Conservation (phyloP, 129 eudicot species). For the Pittosporum tobira region DNA sequence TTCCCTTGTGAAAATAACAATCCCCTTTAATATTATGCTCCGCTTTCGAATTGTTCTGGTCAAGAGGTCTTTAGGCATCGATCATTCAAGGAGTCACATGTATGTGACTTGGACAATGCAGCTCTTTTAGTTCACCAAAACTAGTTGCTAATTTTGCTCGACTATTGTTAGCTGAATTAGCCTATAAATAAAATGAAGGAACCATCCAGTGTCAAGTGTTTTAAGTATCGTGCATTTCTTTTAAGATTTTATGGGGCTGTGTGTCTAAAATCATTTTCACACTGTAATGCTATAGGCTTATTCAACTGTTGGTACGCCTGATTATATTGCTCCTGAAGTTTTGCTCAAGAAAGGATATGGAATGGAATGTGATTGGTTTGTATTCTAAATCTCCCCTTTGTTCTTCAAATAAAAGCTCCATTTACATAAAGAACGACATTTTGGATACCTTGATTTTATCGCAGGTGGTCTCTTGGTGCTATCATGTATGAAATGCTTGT, state of each 20-base stretch:
- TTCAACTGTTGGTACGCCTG: conserved; percentile 99
- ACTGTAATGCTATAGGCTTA: conserved; percentile 59
- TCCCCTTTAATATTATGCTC: background rate
- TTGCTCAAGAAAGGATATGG: conserved; percentile 95
- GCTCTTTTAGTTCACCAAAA: background rate
- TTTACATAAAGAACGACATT: background rate
- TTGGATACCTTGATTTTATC: conserved; percentile 8
- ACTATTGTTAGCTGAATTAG: background rate
- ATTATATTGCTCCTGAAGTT: conserved; percentile 98
- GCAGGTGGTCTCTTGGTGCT: conserved; percentile 99
- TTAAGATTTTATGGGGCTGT: background rate
- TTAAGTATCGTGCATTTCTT: background rate
- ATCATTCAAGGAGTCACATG: background rate
- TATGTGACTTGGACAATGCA: background rate
- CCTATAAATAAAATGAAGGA: too few relatives aligned
- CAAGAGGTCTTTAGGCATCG: background rate
- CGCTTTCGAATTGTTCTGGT: background rate
- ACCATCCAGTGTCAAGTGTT: background rate
- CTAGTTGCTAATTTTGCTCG: background rate
- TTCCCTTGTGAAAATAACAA: too few relatives aligned
- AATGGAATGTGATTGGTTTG: conserved; percentile 98
- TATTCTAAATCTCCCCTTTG: conserved; percentile 3
- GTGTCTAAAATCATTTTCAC: background rate
- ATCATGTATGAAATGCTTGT: conserved; percentile 99
- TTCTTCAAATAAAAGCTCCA: background rate